Evolutionary conservation across 108 stramenopile species (phyloP).

Genomic region (Cyclotella baltica): DNA sequence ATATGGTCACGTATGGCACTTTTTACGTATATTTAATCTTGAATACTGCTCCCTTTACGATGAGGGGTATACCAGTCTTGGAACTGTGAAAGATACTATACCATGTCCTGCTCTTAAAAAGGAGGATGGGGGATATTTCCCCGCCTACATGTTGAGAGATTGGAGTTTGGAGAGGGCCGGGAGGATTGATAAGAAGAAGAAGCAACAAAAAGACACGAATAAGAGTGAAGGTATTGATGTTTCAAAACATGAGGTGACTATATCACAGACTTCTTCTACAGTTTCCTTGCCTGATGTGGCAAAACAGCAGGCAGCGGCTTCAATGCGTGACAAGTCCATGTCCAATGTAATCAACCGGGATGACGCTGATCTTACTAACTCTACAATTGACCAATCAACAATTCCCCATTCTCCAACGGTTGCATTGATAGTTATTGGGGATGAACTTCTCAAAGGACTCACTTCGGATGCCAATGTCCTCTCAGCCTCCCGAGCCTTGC

Average conservation of each 20-base stretch:
- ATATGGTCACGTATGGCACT: conserved; percentile 94
- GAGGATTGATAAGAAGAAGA: conserved; percentile 55
- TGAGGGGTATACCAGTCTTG: conserved; percentile 95
- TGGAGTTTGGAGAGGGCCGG: conserved; percentile 87
- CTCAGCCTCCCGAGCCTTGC: conserved; percentile 81
- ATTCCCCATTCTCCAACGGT: conserved; percentile 49
- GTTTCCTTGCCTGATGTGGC: conserved; percentile 22
- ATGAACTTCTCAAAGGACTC: conserved; percentile 94
- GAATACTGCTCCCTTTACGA: conserved; percentile 97
- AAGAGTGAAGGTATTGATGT: background rate
- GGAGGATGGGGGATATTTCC: conserved; percentile 69
- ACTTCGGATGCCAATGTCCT: conserved; percentile 90
- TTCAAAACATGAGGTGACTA: conserved; percentile 16
- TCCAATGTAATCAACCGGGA: background rate
- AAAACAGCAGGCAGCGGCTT: background rate
- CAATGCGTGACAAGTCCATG: conserved; percentile 3
- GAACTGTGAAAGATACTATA: conserved; percentile 88
- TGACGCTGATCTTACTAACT: background rate
- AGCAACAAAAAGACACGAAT: conserved; percentile 1
- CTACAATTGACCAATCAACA: conserved; percentile 13
- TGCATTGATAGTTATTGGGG: conserved; percentile 90
- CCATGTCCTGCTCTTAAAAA: conserved; percentile 92
- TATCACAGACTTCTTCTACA: conserved; percentile 44
- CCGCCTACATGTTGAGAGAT: conserved; percentile 89
- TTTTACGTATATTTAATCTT: conserved; percentile 85